Conservation (phyloP, 2,329 filamentous ascomycete species). For the Ophiostoma ulmi region DNA sequence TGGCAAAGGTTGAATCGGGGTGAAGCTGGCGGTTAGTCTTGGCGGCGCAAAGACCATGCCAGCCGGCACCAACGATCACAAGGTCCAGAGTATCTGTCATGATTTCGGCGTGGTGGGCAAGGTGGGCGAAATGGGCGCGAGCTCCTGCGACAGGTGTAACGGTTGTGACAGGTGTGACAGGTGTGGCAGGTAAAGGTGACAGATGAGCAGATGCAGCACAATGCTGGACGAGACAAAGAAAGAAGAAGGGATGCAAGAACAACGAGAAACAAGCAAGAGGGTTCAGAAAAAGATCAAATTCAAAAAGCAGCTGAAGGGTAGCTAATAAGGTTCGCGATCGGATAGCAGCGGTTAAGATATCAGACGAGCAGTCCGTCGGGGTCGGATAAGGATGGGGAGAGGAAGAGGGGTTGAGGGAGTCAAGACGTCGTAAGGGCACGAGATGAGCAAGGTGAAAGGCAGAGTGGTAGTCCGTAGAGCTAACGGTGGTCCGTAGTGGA, state of each 20-base stretch:
- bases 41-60: slow-evolving; percentile 52
- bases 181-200: not conserved
- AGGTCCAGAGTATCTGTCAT: slow-evolving; percentile 40
- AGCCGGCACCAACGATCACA: slow-evolving; percentile 47
- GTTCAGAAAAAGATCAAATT: not conserved
- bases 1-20: slow-evolving; percentile 49
- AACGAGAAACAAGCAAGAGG: not conserved
- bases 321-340: not conserved
- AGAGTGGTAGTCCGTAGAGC: not conserved
- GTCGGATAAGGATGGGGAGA: slow-evolving; percentile 1
- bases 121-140: not conserved
- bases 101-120: not conserved
- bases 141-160: not conserved
- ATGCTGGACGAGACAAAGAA: not conserved
- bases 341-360: not conserved
- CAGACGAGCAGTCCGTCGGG: not conserved
- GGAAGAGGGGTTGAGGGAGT: not conserved
- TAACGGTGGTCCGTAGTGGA: not conserved
- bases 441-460: not conserved
- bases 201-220: not conserved
- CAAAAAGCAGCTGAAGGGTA: not conserved
- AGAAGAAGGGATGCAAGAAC: not conserved
- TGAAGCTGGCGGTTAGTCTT: slow-evolving; percentile 58
- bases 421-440: not conserved
- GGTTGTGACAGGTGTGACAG: not conserved